These are phyloP conservation scores for Spiraea crenata DNA, from an alignment of 331 rosid species.

Conservation along the genomic window DNA sequence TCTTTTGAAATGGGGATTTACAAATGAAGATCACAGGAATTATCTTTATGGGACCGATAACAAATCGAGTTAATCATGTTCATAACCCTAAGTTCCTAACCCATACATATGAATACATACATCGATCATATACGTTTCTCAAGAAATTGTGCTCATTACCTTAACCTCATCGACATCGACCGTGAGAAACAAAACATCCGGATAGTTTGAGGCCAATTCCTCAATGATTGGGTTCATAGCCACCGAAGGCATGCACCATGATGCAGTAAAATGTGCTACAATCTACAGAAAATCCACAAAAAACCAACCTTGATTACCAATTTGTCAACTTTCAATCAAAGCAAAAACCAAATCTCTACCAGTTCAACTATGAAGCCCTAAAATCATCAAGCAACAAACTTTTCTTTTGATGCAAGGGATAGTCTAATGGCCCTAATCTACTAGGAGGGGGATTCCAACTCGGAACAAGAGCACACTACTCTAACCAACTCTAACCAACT, in stretches of 20 bases:
- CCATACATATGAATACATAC: background rate
- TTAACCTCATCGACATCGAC: conserved; percentile 92
- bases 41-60: no score
- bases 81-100: background rate
- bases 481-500: no score
- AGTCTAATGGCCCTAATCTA: no score
- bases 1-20: no score
- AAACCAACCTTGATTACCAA: background rate
- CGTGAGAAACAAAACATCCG: conserved; percentile 65
- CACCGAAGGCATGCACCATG: conserved; percentile 98
- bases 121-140: background rate
- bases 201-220: conserved; percentile 59
- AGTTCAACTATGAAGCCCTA: background rate
- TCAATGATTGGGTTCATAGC: conserved; percentile 75
- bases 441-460: no score
- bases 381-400: background rate
- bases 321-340: background rate
- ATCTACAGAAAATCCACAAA: conserved; percentile 40
- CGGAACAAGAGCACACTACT: no score
- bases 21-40: no score
- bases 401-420: no score
- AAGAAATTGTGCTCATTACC: conserved; percentile 43
- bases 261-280: conserved; percentile 82
- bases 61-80: no score
- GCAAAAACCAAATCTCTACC: background rate